Percentiles rank a stretch among this genome's conserved stretches.
These are phyloP conservation scores for Diutina catenulata DNA, from an alignment of 1,139 yeast species.

Conservation along the genomic window DNA sequence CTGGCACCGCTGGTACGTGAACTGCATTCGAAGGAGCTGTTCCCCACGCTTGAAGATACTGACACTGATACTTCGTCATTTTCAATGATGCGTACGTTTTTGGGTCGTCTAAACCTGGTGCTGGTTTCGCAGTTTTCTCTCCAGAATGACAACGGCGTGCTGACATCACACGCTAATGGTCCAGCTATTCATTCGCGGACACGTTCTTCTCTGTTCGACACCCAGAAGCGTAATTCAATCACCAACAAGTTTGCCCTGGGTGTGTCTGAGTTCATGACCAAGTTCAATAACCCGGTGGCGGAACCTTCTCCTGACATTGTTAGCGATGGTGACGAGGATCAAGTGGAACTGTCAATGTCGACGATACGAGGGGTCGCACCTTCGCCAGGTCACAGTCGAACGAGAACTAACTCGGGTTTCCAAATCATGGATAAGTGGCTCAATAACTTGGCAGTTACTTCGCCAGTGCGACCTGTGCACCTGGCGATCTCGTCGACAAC, in stretches of 20 bases:
- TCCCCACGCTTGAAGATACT: background rate
- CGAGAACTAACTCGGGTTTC: conserved; percentile 15
- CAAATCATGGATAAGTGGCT: conserved; percentile 38
- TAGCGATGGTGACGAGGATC: conserved; percentile 8
- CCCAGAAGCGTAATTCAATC: conserved; percentile 8
- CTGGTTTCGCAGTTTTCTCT: background rate
- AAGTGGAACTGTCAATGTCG: background rate
- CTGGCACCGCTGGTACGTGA: no score
- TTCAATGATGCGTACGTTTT: conserved; percentile 2
- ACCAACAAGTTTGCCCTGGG: conserved; percentile 31
- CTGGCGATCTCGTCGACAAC: background rate
- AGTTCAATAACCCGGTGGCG: conserved; percentile 17
- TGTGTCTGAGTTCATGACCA: conserved; percentile 32
- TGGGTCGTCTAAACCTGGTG: background rate
- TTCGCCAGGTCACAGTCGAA: background rate
- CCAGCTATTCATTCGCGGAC: background rate
- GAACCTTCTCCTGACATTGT: background rate
- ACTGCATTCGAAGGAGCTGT: background rate
- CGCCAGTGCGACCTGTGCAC: background rate
- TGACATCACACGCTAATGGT: no score
- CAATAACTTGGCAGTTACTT: conserved; percentile 15
- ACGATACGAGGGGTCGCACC: conserved; percentile 2
- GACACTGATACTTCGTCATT: background rate
- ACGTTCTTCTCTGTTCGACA: conserved; percentile 1
- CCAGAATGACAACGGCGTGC: no score